Base-by-base conservation (phyloP, 371 early-diverging fungal genomes). In the Actinomucor elegans region DNA sequence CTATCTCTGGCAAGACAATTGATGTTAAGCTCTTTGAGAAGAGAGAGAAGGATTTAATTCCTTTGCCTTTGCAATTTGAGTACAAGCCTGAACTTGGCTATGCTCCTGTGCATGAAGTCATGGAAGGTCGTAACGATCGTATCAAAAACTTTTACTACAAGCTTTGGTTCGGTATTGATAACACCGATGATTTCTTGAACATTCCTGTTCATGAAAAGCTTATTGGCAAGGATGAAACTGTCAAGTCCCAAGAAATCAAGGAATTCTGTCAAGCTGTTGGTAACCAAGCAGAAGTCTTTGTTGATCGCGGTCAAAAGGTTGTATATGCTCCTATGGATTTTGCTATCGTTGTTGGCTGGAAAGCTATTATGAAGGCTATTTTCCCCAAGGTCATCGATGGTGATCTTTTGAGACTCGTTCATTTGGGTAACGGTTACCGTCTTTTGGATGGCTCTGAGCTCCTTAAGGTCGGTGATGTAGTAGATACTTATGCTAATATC, bases 371-470 rank as follows among this genome's bases (percentile, higher is more conserved):
- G 71, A 90, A 91, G 79, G 91, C 94, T 32, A 91, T 96, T 58
- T 86, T 94, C 86, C 94, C 96, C 61, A 92, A 91, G 80, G 87
- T 91, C 33, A 92, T 96, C 59, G 93, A 94, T 68, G 96, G 94
- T 48, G 94, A 97, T 67, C 80, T 97, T 38, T 78, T 96, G 65
- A 85, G 88, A 56, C 80, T 97, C 23, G 96, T 97, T 41, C 97
- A 97, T 70, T 81, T 97, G 53, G 88, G 90, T 64, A 97, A 97
- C 80, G 92, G 93, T 28, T 96, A 94, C 88, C 86, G 91, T 58
- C 82, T 93, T 64, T 73, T 95, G 37, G 90, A 90, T 35, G 81
- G 84, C 21, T 84, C 85, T 37, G 86, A 86, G 59, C 83, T 88
- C n/a, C 79, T 95, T 37, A 75, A 86, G 69, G 87, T 84, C 42